A percentile compares a stretch with the other conserved stretches of the same genome.
Conservation (phyloP, 768 basidiomycete species). For the Chalciporus piperatus region DNA sequence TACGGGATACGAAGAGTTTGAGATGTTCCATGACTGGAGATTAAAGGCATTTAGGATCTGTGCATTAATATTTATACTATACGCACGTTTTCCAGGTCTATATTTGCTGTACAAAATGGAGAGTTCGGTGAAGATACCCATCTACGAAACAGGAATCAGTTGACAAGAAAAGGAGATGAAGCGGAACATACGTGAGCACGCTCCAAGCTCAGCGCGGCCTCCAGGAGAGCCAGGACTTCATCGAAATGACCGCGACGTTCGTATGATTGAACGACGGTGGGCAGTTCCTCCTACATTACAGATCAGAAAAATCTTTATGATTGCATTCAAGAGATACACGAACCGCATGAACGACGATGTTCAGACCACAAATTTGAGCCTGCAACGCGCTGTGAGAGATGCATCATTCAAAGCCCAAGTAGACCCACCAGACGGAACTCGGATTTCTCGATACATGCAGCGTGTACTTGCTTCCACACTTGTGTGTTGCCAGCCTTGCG, state of each 20-base stretch:
- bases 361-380: conserved; percentile 99
- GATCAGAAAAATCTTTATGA: conserved; percentile 2
- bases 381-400: conserved; percentile 23
- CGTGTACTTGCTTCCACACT: conserved; percentile 99
- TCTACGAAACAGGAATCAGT: conserved; percentile 38
- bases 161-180: neutral
- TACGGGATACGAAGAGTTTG: conserved; percentile 91
- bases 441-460: conserved; percentile 94
- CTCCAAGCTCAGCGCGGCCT: conserved; percentile 94
- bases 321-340: conserved; percentile 16
- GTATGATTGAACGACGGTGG: conserved; percentile 73
- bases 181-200: conserved; percentile 72
- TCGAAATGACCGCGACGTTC: conserved; percentile 93
- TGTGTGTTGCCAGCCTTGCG: conserved; percentile 99
- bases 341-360: conserved; percentile 90
- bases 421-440: conserved; percentile 83
- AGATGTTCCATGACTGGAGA: conserved; percentile 93
- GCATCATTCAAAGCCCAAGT: neutral
- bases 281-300: conserved; percentile 65
- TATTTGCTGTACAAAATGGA: conserved; percentile 94
- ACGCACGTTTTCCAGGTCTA: conserved; percentile 84
- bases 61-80: neutral
- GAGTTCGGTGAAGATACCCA: conserved; percentile 98
- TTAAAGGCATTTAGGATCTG: conserved; percentile 5
- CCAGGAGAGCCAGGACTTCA: conserved; percentile 86